Base-by-base conservation (phyloP, 2,329 filamentous ascomycete genomes). In the Phyllosticta citriasiana region DNA sequence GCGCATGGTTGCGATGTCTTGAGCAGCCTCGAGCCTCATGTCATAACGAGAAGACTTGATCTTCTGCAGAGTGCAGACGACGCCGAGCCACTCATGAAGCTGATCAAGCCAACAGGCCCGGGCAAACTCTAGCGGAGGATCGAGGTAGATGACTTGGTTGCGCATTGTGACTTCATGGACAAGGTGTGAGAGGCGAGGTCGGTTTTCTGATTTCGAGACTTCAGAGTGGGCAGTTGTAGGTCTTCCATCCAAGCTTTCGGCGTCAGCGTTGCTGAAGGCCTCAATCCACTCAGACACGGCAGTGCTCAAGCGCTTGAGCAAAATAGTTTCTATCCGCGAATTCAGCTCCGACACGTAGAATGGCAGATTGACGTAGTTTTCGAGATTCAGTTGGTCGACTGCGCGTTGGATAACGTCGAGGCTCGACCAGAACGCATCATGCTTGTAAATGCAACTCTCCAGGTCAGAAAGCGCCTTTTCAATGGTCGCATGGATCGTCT, bases 21-120 rank as follows among this genome's bases (percentile, higher is more conserved):
- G 78, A 33, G 75, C 76, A 4, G 87, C 86, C 66, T 82, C 79
- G 26, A 89, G 81, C 66, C 84, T 89, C 82, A 96, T 95, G 72
- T 97, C 90, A 74, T 99, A 99, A 67, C 94, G 85, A 1, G 91
- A 92, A 2, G 94, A 92, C 74, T 97, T 96, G 72, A 99, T 89
- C 77, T 93, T 95, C 64, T 90, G 88, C 53, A 97, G 81, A 67
- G 94, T 93, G 77, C 94, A 97, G 53, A 96, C 88, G 62, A 95
- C 83, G 50, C 90, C 92, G 40, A 99, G 83, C 94, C 94, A 99
- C 35, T 91, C 84, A 68, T 97, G 92, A 51, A 99, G 81, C 67
- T 97, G 92, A 19, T 88, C 81, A 70, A 96, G 89, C 94, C 95
- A 99, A 71, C 88, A 93, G 12, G 93, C 92, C 66, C 92, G 85